Evolutionary conservation across 2,329 filamentous ascomycete genomes (phyloP), one percentile per base, ranked within the genome.

Genomic region (Penicillium crustosum): DNA sequence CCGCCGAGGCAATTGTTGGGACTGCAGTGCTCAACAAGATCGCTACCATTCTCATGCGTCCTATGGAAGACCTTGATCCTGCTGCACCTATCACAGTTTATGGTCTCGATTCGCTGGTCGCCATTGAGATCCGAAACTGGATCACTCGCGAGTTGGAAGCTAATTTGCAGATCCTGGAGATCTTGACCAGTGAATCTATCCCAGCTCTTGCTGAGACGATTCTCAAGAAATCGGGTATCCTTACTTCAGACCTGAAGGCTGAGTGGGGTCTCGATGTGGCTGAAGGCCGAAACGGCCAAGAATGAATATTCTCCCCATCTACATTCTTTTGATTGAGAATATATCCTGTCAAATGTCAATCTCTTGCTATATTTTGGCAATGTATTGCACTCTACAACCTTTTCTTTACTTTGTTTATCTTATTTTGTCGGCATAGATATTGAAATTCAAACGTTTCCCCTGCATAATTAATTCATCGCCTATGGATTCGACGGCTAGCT

Each of bases 61-160:
- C 64, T 1, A n/a, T 61, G 6, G 66, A 66, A 33, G 64, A 66
- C 4, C 38, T 66, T 39, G 64, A 66, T 33, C 55, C 61, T 4
- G 51, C 60, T 6, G 48, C 56, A 0, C 57, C 64, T 1, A 64
- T 66, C 36, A 60, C 61, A 0, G 58, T 63, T 6, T 70, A 67
- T 49, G 70, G 70, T 2, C 38, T 70, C 33, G 70, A 73, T 35
- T 72, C 69, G 17, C 55, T 72, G 12, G 61, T 68, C 21, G 70
- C 69, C 0, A 66, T 73, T 51, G 70, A 73, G 49, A 61, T 73
- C n/a, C 49, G 68, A 44, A 68, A 67, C 21, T 73, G 68, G 69
- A 65, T 72, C 19, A 55, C 61, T 1, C 58, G 64, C 9, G 63
- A 70, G 51, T 39, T 67, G 36, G 55, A 67, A 36, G 61, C 65